Percentiles rank a stretch among this genome's conserved stretches.
These are phyloP conservation scores for Leccinum incarnatum DNA, from an alignment of 768 basidiomycete species.

Conservation along the genomic window DNA sequence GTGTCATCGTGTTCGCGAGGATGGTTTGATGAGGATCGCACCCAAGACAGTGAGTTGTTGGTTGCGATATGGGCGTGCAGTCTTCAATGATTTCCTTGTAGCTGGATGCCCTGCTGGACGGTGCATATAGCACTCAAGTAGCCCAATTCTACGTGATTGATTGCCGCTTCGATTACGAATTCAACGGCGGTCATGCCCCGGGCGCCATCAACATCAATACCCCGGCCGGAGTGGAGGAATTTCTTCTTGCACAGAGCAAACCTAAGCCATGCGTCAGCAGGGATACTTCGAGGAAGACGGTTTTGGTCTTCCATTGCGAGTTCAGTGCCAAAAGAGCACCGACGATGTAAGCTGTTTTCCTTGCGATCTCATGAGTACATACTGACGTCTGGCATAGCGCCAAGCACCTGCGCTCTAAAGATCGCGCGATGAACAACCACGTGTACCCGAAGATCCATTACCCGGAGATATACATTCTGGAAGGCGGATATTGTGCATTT, in stretches of 20 bases:
- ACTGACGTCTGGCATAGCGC: constrained; percentile 52
- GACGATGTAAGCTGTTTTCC: constrained; percentile 68
- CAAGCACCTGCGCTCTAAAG: constrained; percentile 87
- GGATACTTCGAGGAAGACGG: constrained; percentile 68
- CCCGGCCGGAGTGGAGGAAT: constrained; percentile 72
- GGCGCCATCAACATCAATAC: constrained; percentile 93
- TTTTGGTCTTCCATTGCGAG: constrained; percentile 97
- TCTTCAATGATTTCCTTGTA: constrained; percentile 30
- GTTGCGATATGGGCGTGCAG: background rate
- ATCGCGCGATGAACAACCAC: constrained; percentile 85
- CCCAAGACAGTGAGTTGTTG: constrained; percentile 63
- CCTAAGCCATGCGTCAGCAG: constrained; percentile 74
- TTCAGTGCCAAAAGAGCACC: constrained; percentile 95
- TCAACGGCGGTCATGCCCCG: constrained; percentile 86
- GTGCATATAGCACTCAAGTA: constrained; percentile 64
- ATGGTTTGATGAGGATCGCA: constrained; percentile 91
- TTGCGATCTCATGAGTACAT: background rate
- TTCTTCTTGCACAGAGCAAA: constrained; percentile 63
- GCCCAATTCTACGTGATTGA: constrained; percentile 81
- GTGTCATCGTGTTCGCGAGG: constrained; percentile 90
- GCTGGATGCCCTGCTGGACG: constrained; percentile 78
- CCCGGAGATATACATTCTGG: constrained; percentile 94
- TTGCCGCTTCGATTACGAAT: constrained; percentile 98
- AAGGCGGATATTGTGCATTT: constrained; percentile 93
- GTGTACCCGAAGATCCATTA: constrained; percentile 91